Base-by-base conservation (phyloP, 805 yeast genomes). In the Candida ipomoeae region DNA sequence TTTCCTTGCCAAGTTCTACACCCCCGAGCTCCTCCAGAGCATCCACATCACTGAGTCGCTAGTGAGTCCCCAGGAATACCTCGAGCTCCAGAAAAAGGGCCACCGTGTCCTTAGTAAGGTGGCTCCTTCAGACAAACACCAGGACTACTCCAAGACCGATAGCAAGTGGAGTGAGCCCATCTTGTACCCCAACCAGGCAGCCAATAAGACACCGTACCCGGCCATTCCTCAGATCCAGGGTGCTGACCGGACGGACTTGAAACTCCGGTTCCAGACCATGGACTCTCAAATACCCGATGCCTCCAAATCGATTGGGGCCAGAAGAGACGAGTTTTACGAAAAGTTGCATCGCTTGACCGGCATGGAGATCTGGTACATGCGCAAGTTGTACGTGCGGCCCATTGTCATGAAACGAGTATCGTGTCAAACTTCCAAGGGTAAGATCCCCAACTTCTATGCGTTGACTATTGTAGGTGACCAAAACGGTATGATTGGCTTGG, bases 401-500 rank as follows among this genome's bases (percentile, higher is more conserved):
- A 67, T 87, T 54, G 77, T 86, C 38, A 74, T 83, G 74, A 90
- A 89, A 70, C 75, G 87, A 46, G 98, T 92, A 23, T 83, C 90
- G 49, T 89, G 89, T 65, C 96, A 89, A 77, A 92, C 97, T 2
- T 83, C 89, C 37, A 88, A 89, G 74, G 97, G 97, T 66, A 90
- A 89, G 66, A 88, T 88, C 56, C 82, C 85, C 46, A 81, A 89
- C 37, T 85, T 82, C 66, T 92, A 87, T 68, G 86, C 90, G 0
- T 68, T 94, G 55, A 92, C 90, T 13, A 87, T 90, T 35, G 97
- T 87, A 14, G 99, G 99, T 44, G 96, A 94, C 69, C 80, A 84
- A 49, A 87, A 88, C 56, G 99, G 99, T 56, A 87, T 89, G 85
- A 77, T 94, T 52, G 98, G 98, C 35, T 74, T 91, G 44, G 99